phyloP scores from a whole-genome alignment of 2,329 filamentous ascomycete genomes.

The Cladophialophora psammophila region DNA sequence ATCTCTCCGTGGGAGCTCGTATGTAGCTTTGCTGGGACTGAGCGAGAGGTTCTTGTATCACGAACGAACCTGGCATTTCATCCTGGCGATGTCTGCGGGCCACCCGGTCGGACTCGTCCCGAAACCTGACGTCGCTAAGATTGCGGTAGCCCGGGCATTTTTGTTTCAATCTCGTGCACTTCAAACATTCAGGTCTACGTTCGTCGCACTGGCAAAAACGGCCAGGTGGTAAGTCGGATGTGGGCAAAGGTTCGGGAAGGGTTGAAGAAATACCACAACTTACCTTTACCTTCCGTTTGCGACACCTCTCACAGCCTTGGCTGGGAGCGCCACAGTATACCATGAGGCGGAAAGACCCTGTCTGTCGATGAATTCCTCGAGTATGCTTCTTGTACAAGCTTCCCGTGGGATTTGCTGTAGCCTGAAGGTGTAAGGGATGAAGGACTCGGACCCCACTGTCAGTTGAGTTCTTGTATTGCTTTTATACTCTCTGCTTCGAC shows the following conservation, averaged over 20 bases:
- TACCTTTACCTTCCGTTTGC: constrained; percentile 22
- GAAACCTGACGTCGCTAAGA: constrained; percentile 16
- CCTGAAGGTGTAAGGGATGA: neutral
- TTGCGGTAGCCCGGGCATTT: constrained; percentile 22
- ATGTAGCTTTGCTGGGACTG: neutral
- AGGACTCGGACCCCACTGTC: neutral
- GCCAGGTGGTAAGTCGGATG: neutral
- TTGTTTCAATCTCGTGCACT: constrained; percentile 19
- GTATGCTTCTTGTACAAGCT: neutral
- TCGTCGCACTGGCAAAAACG: constrained; percentile 18
- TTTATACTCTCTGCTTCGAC: neutral
- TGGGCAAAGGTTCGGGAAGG: neutral
- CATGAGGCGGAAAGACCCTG: constrained; percentile 8
- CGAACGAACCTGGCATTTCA: neutral
- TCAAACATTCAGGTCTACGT: constrained; percentile 18
- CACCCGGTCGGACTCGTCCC: constrained; percentile 17
- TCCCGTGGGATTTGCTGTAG: neutral
- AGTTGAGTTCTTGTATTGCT: neutral
- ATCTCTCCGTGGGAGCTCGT: neutral
- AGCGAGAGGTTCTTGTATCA: neutral
- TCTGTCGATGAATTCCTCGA: neutral
- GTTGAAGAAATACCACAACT: neutral
- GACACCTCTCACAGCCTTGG: constrained; percentile 23
- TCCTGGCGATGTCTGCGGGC: constrained; percentile 4
- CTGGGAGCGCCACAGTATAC: constrained; percentile 22